These are phyloP conservation scores for Hexamita inflata DNA, from an alignment of 208 protist species.

Conservation along the genomic window DNA sequence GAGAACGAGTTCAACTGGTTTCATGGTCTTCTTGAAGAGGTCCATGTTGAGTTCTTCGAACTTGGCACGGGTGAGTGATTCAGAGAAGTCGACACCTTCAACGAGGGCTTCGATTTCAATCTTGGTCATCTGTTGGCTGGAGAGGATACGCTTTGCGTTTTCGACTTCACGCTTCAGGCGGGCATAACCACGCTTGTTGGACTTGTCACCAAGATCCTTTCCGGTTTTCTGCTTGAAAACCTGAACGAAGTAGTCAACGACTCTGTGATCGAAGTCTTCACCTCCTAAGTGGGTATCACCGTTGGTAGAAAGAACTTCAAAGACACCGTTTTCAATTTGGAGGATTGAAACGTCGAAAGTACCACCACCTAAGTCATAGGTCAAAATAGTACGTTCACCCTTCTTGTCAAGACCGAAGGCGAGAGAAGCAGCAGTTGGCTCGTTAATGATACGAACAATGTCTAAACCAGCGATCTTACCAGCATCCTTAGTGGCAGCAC, in stretches of 20 bases:
- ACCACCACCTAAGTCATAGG: conserved; percentile 86
- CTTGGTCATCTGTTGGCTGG: neutral
- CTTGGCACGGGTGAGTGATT: conserved; percentile 41
- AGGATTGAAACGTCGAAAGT: conserved; percentile 85
- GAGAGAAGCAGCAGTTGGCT: conserved; percentile 95
- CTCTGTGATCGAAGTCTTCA: conserved; percentile 60
- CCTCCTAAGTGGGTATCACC: conserved; percentile 97
- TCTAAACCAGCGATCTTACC: conserved; percentile 70
- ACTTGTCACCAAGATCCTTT: neutral
- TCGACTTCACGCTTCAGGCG: conserved; percentile 23
- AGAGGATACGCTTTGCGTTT: conserved; percentile 38
- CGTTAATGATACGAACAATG: conserved; percentile 98
- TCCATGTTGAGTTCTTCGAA: conserved; percentile 54
- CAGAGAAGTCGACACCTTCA: conserved; percentile 40
- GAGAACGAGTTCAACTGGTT: conserved; percentile 72
- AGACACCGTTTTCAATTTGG: conserved; percentile 91
- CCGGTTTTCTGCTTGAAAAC: conserved; percentile 10
- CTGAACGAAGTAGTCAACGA: conserved; percentile 26
- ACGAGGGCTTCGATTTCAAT: conserved; percentile 39
- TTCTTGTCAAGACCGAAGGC: conserved; percentile 65
- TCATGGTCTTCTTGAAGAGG: conserved; percentile 72
- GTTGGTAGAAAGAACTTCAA: conserved; percentile 92
- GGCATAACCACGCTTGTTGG: neutral
- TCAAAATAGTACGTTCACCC: conserved; percentile 50
- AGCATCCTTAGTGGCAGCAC: conserved; percentile 73